Conservation (phyloP, 2,329 filamentous ascomycete genomes). For the Fusarium albosuccineum region DNA sequence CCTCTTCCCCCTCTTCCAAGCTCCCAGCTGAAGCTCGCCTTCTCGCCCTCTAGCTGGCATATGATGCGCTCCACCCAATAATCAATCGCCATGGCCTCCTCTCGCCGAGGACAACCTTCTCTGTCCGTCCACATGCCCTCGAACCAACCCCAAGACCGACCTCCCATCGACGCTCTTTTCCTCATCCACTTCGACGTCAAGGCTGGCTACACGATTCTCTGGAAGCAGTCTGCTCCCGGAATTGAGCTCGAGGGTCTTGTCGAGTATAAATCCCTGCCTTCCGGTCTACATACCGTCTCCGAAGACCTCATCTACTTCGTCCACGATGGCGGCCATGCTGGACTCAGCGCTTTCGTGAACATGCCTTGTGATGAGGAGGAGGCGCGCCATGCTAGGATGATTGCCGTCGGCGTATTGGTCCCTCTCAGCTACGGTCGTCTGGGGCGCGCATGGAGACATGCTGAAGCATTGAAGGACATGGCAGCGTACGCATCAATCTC, state of each 20-base stretch:
- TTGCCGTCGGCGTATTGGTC: slow-evolving; percentile 90
- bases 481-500: slow-evolving; percentile 67
- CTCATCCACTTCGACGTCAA: slow-evolving; percentile 94
- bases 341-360: slow-evolving; percentile 92
- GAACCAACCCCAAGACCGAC: slow-evolving; percentile 48
- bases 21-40: slow-evolving; percentile 13
- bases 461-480: slow-evolving; percentile 79
- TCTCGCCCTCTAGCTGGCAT: slow-evolving; percentile 15
- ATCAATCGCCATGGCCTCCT: slow-evolving; percentile 55
- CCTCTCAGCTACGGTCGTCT: slow-evolving; percentile 87
- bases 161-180: slow-evolving; percentile 79
- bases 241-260: slow-evolving; percentile 86
- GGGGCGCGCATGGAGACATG: slow-evolving; percentile 91
- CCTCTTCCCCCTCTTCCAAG: background rate
- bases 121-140: slow-evolving; percentile 55
- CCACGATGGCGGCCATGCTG: slow-evolving; percentile 82
- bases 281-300: slow-evolving; percentile 88
- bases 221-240: slow-evolving; percentile 80
- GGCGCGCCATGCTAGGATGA: slow-evolving; percentile 89
- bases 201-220: slow-evolving; percentile 89
- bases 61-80: slow-evolving; percentile 48
- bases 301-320: slow-evolving; percentile 96
- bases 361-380: slow-evolving; percentile 80
- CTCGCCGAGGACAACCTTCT: slow-evolving; percentile 55
- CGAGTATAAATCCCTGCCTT: slow-evolving; percentile 96